phyloP scores from a whole-genome alignment of 2,329 filamentous ascomycete species.

The Byssothecium circinans region DNA sequence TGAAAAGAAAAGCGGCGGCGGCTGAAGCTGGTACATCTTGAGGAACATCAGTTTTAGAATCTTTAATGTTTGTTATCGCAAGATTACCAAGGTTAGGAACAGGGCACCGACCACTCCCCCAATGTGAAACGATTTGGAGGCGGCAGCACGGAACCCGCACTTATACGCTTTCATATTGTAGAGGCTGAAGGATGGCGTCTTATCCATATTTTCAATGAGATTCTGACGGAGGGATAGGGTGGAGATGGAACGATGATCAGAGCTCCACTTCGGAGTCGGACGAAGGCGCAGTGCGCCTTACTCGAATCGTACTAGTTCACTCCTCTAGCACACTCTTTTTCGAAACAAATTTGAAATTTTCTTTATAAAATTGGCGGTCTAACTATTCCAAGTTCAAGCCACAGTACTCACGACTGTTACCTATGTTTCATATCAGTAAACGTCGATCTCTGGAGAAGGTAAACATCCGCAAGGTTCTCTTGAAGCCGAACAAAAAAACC shows the following conservation, averaged over 20 bases:
- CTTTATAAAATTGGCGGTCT: too few species aligned
- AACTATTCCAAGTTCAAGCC: too few species aligned
- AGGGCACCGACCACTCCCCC: background rate
- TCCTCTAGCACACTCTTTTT: too few species aligned
- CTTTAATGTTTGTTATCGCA: background rate
- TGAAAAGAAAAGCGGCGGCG: background rate
- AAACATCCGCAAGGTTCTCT: too few species aligned
- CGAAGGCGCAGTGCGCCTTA: background rate
- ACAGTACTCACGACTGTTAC: too few species aligned
- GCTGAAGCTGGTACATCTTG: background rate
- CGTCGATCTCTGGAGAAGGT: too few species aligned
- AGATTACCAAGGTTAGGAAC: background rate
- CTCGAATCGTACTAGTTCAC: background rate
- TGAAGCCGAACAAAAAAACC: too few species aligned
- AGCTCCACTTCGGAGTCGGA: background rate
- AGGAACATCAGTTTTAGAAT: background rate
- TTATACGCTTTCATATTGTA: too few species aligned
- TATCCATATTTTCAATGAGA: background rate
- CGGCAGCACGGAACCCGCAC: background rate
- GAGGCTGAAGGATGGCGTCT: too few species aligned
- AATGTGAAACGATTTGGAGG: background rate
- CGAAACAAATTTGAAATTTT: too few species aligned
- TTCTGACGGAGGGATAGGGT: background rate
- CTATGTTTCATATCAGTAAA: too few species aligned
- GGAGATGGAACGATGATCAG: background rate